Base-by-base conservation (phyloP, 2,329 filamentous ascomycete species). In the Juglanconis juglandina region DNA sequence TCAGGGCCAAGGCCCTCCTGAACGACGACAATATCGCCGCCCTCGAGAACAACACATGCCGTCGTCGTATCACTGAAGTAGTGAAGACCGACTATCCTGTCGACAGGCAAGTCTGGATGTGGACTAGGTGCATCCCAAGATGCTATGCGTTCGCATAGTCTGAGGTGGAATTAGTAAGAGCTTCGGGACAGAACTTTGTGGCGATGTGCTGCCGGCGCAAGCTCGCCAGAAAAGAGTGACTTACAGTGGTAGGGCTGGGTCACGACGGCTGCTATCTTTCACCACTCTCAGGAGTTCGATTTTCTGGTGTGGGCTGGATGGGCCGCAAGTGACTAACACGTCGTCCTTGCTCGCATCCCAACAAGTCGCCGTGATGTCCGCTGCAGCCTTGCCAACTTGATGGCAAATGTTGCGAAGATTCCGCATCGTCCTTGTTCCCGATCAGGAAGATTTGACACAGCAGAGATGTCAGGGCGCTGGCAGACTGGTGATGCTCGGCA, bases 91-190 rank as follows among this genome's bases (percentile, higher is more conserved):
- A 96, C 75, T 61, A 98, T 82, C 65, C 82, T 82, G 75, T 99
- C 95, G 69, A 86, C 86, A 55, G 80, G 73, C 65, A 96, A 77
- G 68, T 92, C 87, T 62, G 92, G 91, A 62, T 86, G 85, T 56
- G 92, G 90, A 69, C 87, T 92, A 58, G 88, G 89, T 17, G 91
- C 90, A 77, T 96, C 91, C 95, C 95, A 99, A 44, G 89, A 90
- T 60, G 92, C 89, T 68, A 98, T 86, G 51, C 66, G 66, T 51
- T 62, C 64, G 10, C 73, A 68, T 58, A 71, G 69, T 69, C 75
- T 71, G 53, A 13, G 32, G 6, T 32, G 39, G 52, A 17, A 35
- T 56, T 47, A 58, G 35, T 39, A 35, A 42, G 39, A 34, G 37
- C 10, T 35, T 33, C 17, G 30, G 32, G 5, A n/a, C 48, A 24